Evolutionary conservation across 176 grass and related monocot species (phyloP).

Genomic region (Musa beccarii): DNA sequence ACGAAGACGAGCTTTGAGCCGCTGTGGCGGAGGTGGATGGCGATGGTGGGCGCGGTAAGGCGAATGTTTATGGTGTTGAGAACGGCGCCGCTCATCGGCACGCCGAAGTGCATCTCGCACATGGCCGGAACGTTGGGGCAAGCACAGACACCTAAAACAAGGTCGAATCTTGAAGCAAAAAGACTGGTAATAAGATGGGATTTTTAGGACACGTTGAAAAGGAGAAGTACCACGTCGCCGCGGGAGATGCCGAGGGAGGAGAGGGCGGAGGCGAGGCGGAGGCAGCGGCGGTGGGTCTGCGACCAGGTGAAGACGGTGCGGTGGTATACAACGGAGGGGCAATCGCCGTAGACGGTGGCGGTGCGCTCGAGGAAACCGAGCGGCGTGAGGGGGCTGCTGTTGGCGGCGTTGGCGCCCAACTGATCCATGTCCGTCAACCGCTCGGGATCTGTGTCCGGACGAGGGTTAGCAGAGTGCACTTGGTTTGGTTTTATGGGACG

Average conservation of each 20-base stretch:
- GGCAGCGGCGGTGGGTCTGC: conserved; percentile 53
- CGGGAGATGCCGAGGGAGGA: conserved; percentile 56
- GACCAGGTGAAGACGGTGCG: conserved; percentile 61
- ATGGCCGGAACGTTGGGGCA: conserved; percentile 70
- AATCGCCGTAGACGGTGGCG: conserved; percentile 43
- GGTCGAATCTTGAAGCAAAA: not conserved
- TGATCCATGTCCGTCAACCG: conserved; percentile 21
- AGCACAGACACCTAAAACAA: conserved; percentile 60
- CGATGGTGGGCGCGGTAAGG: conserved; percentile 67
- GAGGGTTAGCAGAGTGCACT: no score
- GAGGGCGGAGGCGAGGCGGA: conserved; percentile 74
- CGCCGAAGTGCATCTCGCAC: conserved; percentile 88
- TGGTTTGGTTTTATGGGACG: no score
- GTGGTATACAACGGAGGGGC: conserved; percentile 60
- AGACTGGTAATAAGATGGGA: not conserved
- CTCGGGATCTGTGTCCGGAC: no score
- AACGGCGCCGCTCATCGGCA: conserved; percentile 93
- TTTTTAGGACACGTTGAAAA: not conserved
- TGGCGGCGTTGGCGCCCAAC: conserved; percentile 41
- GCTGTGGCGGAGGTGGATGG: conserved; percentile 60
- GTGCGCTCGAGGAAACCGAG: conserved; percentile 63
- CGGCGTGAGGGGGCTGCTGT: conserved; percentile 52
- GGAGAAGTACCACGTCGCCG: conserved; percentile 39
- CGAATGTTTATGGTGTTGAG: conserved; percentile 84
- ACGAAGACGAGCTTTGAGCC: conserved; percentile 56